Conservation (phyloP, 2,329 filamentous ascomycete genomes). For the Didymella pinodella region DNA sequence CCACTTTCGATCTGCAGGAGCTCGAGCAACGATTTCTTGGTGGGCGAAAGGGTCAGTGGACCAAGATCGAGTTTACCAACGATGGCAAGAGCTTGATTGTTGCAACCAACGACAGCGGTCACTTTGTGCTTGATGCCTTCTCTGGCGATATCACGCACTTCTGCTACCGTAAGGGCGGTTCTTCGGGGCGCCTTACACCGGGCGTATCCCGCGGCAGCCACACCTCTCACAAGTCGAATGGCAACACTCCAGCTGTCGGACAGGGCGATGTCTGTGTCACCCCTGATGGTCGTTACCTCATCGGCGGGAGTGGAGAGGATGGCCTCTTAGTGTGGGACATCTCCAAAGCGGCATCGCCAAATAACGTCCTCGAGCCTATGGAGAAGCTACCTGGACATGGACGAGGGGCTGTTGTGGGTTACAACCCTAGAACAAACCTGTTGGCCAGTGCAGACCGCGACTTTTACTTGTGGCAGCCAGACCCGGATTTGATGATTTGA, state of each 20-base stretch:
- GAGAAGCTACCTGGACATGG: constrained; percentile 68
- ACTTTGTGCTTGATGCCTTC: constrained; percentile 94
- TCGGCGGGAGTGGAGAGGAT: constrained; percentile 76
- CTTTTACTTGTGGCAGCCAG: constrained; percentile 59
- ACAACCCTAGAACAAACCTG: constrained; percentile 92
- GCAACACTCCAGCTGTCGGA: constrained; percentile 46
- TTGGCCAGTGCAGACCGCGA: constrained; percentile 90
- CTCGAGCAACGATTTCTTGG: constrained; percentile 60
- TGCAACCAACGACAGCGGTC: constrained; percentile 81
- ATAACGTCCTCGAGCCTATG: constrained; percentile 68
- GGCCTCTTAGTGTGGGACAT: constrained; percentile 90
- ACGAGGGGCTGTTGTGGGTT: constrained; percentile 77
- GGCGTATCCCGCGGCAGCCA: constrained; percentile 57
- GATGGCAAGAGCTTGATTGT: constrained; percentile 88
- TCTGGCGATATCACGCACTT: constrained; percentile 80
- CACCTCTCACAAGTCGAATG: constrained; percentile 57
- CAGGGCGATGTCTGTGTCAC: constrained; percentile 86
- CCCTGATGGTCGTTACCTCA: constrained; percentile 85
- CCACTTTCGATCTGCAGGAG: constrained; percentile 80
- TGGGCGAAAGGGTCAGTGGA: constrained; percentile 74
- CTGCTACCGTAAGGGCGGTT: constrained; percentile 59
- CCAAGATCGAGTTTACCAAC: constrained; percentile 92
- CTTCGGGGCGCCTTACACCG: constrained; percentile 57
- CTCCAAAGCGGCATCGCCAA: constrained; percentile 58
- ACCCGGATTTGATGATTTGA: constrained; percentile 53